Conservation (phyloP, 306 rosid genomes). For the Psophocarpus tetragonolobus region DNA sequence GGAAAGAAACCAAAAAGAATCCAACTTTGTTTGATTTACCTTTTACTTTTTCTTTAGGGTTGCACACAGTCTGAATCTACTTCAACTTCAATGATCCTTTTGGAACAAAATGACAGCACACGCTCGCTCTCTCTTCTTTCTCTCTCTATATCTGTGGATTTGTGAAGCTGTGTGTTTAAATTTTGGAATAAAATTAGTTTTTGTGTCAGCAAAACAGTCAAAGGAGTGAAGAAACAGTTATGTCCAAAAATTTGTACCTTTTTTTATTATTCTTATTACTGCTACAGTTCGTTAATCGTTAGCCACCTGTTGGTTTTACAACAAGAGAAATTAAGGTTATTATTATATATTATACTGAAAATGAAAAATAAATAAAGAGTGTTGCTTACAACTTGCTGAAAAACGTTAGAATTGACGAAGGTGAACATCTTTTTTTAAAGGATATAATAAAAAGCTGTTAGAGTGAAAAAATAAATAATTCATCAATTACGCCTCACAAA, state of each 20-base stretch:
- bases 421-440: neutral
- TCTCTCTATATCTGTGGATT: constrained; percentile 36
- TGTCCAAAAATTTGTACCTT: neutral
- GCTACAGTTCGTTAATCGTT: constrained; percentile 37
- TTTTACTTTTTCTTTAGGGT: constrained; percentile 13
- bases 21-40: constrained; percentile 25
- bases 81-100: constrained; percentile 30
- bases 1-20: constrained; percentile 31
- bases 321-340: neutral
- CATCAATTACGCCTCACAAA: too few species aligned
- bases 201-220: constrained; percentile 34
- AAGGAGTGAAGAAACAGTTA: constrained; percentile 26
- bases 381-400: neutral
- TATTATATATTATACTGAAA: neutral
- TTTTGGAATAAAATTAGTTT: constrained; percentile 9
- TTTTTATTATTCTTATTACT: constrained; percentile 10
- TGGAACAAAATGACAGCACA: constrained; percentile 34
- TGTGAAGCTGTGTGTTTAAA: neutral
- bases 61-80: constrained; percentile 27
- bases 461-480: too few species aligned
- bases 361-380: neutral
- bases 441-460: neutral
- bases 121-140: constrained; percentile 22
- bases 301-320: neutral
- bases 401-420: neutral